phyloP scores from a whole-genome alignment of 2,329 filamentous ascomycete genomes.

The Colletotrichum zoysiae region DNA sequence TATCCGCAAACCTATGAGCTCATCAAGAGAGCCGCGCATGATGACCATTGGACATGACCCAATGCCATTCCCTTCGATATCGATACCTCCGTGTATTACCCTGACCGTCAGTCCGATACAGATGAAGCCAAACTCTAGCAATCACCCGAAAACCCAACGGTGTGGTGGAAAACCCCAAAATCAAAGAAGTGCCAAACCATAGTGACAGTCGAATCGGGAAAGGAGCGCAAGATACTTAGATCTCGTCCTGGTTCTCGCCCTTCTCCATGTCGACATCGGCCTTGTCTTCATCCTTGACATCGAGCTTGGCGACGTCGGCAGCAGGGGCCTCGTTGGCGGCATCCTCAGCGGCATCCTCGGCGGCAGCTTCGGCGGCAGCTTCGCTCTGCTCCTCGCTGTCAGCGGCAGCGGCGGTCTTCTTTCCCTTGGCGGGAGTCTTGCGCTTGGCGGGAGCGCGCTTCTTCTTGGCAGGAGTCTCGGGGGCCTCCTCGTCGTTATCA shows the following conservation, averaged over 20 bases:
- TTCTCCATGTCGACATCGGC: conserved; percentile 25
- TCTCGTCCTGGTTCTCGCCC: conserved; percentile 16
- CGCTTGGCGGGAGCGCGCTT: conserved; percentile 27
- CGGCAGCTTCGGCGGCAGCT: conserved; percentile 20
- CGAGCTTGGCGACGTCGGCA: conserved; percentile 35
- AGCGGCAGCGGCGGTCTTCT: conserved; percentile 18
- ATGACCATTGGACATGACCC: neutral
- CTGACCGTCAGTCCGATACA: neutral
- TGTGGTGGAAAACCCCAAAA: neutral
- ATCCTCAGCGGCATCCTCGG: conserved; percentile 10
- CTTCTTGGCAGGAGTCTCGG: conserved; percentile 38
- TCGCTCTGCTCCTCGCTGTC: conserved; percentile 23
- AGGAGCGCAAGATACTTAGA: conserved; percentile 2
- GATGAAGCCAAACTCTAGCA: neutral
- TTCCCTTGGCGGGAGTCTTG: conserved; percentile 20
- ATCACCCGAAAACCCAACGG: neutral
- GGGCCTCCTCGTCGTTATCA: conserved; percentile 2
- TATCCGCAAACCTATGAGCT: neutral
- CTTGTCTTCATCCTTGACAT: conserved; percentile 19
- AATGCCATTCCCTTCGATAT: neutral
- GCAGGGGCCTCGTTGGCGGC: conserved; percentile 16
- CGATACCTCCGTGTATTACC: neutral
- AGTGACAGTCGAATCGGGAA: neutral
- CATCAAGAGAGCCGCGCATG: neutral
- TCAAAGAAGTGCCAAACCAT: neutral